These are phyloP conservation scores for Chaetomium globosum DNA, from an alignment of 2,329 filamentous ascomycete genomes.

Conservation along the genomic window DNA sequence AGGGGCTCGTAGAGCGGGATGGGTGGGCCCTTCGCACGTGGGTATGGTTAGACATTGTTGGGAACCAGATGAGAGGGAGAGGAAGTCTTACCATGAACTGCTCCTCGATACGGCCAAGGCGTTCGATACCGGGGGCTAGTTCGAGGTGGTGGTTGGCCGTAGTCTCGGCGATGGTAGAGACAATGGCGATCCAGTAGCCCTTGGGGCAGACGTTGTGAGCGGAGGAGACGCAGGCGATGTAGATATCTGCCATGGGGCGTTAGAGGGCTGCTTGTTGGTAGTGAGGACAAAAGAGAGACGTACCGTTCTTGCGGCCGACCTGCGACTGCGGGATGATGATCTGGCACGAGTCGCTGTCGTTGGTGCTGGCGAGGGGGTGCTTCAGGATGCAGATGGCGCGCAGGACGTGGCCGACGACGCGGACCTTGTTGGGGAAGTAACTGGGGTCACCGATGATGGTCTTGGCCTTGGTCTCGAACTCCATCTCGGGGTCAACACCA, in stretches of 20 bases:
- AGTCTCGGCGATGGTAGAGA: conserved; percentile 94
- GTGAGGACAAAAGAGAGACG: conserved; percentile 39
- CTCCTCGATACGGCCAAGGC: conserved; percentile 91
- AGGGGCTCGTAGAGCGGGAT: conserved; percentile 94
- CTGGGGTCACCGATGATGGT: conserved; percentile 95
- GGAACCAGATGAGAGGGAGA: not conserved
- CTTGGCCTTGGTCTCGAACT: conserved; percentile 93
- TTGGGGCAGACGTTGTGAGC: conserved; percentile 98
- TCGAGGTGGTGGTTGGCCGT: conserved; percentile 93
- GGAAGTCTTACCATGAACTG: conserved; percentile 76
- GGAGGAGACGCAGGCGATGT: conserved; percentile 92
- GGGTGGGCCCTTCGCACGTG: conserved; percentile 64
- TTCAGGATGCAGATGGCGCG: conserved; percentile 98
- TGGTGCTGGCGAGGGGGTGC: conserved; percentile 88
- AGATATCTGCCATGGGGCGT: conserved; percentile 68
- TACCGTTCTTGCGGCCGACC: conserved; percentile 93
- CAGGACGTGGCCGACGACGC: conserved; percentile 84
- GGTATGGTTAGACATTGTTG: not conserved
- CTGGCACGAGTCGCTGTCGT: conserved; percentile 85
- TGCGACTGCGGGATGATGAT: conserved; percentile 98
- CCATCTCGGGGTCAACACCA: conserved; percentile 80
- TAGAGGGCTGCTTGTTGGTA: not conserved
- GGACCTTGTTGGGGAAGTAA: conserved; percentile 90
- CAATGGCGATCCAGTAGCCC: conserved; percentile 98
- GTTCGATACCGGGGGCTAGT: conserved; percentile 87